A percentile compares a stretch with the other conserved stretches of the same genome.
Evolutionary conservation across 2,329 filamentous ascomycete species (phyloP).

Genomic region (Colletotrichum truncatum): DNA sequence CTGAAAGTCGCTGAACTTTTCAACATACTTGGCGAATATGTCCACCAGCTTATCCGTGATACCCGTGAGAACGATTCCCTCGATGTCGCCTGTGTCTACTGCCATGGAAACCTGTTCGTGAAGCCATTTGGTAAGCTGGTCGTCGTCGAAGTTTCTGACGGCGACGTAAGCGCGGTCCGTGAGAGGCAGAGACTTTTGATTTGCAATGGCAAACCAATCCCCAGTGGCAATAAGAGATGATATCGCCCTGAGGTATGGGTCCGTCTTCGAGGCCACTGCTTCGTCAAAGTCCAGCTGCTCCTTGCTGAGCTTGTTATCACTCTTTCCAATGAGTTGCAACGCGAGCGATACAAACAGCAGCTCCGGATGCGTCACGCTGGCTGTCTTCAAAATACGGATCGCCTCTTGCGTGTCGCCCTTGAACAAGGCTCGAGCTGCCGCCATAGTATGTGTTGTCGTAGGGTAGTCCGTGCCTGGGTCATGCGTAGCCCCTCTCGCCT

Average conservation of each 20-base stretch:
- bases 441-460: constrained; percentile 74
- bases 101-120: constrained; percentile 69
- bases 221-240: constrained; percentile 81
- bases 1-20: constrained; percentile 81
- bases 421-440: constrained; percentile 80
- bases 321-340: constrained; percentile 69
- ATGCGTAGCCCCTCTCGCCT: constrained; percentile 36
- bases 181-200: constrained; percentile 77
- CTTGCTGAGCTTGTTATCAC: constrained; percentile 52
- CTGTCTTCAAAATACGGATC: constrained; percentile 74
- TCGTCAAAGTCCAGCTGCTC: constrained; percentile 68
- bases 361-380: constrained; percentile 69
- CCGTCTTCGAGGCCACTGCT: constrained; percentile 69
- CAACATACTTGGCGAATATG: constrained; percentile 79
- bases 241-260: constrained; percentile 83
- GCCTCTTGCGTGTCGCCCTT: constrained; percentile 75
- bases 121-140: constrained; percentile 73
- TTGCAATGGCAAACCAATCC: constrained; percentile 78
- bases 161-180: constrained; percentile 80
- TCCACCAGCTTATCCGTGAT: constrained; percentile 78
- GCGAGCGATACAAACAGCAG: constrained; percentile 75
- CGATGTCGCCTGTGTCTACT: constrained; percentile 74
- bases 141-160: constrained; percentile 71
- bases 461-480: constrained; percentile 57
- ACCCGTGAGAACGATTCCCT: constrained; percentile 81